Base-by-base conservation (phyloP, 768 basidiomycete species). In the Tylopilus intermedius region DNA sequence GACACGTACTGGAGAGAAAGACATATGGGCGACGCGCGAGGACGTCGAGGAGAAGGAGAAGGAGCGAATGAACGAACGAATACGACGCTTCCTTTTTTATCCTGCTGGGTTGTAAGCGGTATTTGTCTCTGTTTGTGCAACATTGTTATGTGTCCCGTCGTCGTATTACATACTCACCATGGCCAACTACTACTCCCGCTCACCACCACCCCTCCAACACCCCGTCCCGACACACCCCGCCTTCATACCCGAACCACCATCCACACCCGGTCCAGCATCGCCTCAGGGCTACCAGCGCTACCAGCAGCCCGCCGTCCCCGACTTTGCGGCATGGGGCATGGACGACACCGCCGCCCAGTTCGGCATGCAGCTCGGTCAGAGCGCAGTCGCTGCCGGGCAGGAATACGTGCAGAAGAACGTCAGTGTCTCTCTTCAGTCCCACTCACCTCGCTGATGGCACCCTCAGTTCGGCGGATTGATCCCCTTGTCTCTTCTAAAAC, bases 331-430 rank as follows among this genome's bases (percentile, higher is more conserved):
- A 13, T 90, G 88, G 88, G 88, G 90, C 0, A 78, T 98, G 71
- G 87, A 96, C 68, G 90, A 90, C 62, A 84, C 92, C 9, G 97
- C 96, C 2, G 90, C 96, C 0, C 88, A 94, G 68, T 86, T 99
- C 65, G 92, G 95, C 21, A 90, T 98, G 82, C 95, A 97, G 68
- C 82, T 98, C 29, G 94, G 95, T 4, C 84, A 84, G 58, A 90
- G 81, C 55, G 95, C 95, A 0, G 87, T 98, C 2, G 84, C 86
- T 6, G 95, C 93, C 0, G 95, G 96, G 0, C 93, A 95, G 68
- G 90, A 94, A 45, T 98, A 98, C 58, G 87, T 99, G 44, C 90
- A 94, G 70, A 87, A 88, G 69, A 97, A 97, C 67, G 91, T 95
- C 57, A 56, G 85, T 75, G 50, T 18, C 21, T 24, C 26, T 11